These are phyloP conservation scores for Leptoxyphium fumago DNA, from an alignment of 2,329 filamentous ascomycete species.

Conservation along the genomic window DNA sequence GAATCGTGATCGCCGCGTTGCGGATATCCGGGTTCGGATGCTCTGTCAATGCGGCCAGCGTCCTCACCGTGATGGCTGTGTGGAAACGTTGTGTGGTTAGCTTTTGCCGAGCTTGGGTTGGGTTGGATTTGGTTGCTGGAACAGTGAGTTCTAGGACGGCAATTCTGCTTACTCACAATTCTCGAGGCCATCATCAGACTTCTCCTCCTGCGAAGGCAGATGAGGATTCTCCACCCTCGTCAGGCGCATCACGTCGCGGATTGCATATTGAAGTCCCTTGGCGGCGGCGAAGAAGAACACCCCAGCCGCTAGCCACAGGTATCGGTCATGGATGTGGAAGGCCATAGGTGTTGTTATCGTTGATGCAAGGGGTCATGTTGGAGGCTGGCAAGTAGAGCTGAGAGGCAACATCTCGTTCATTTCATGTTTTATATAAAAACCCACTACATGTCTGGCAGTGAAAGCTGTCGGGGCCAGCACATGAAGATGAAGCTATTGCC, in stretches of 20 bases:
- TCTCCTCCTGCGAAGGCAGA: slow-evolving; percentile 30
- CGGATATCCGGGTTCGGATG: slow-evolving; percentile 30
- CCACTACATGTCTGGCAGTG: too few species aligned
- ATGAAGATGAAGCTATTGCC: too few species aligned
- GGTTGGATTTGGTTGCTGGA: too few species aligned
- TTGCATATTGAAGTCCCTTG: slow-evolving; percentile 41
- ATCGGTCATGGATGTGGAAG: slow-evolving; percentile 27
- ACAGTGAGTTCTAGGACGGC: too few species aligned
- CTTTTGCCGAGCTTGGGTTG: neutral
- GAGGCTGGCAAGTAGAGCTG: too few species aligned
- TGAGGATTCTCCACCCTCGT: slow-evolving; percentile 43
- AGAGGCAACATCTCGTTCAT: too few species aligned
- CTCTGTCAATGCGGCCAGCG: slow-evolving; percentile 25
- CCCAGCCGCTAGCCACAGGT: slow-evolving; percentile 33
- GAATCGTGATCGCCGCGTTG: slow-evolving; percentile 18
- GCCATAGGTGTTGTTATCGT: slow-evolving; percentile 13
- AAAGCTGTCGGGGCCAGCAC: too few species aligned
- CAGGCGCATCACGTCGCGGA: slow-evolving; percentile 46
- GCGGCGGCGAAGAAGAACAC: slow-evolving; percentile 46
- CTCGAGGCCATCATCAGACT: slow-evolving; percentile 62
- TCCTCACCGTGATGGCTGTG: slow-evolving; percentile 25
- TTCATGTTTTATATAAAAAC: too few species aligned
- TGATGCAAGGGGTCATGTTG: too few species aligned
- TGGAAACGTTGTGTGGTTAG: neutral
- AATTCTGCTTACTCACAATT: slow-evolving; percentile 24